phyloP scores from a whole-genome alignment of 192 early-diverging fungal species.

The Coemansia biformis region DNA sequence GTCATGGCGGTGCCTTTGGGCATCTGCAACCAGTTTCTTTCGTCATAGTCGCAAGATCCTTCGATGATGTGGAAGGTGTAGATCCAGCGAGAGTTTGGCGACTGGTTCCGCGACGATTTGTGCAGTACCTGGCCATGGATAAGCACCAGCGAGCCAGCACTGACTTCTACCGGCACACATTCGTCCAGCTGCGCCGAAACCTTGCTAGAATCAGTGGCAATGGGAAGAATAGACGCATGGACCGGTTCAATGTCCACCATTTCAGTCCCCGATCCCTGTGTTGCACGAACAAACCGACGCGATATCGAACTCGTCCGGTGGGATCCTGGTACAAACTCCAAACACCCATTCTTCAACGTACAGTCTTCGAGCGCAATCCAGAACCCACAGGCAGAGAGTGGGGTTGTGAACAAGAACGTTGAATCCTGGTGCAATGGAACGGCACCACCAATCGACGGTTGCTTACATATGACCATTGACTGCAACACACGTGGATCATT shows the following conservation, averaged over 20 bases:
- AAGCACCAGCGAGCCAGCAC: slow-evolving; percentile 70
- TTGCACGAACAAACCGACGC: slow-evolving; percentile 33
- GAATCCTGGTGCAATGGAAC: slow-evolving; percentile 90
- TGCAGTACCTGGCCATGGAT: slow-evolving; percentile 86
- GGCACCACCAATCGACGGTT: slow-evolving; percentile 55
- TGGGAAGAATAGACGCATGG: too few relatives aligned
- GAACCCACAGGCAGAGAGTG: slow-evolving; percentile 75
- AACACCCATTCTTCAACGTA: slow-evolving; percentile 78
- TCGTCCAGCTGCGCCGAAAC: neutral
- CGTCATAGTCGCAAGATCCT: slow-evolving; percentile 61
- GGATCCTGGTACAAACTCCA: slow-evolving; percentile 77
- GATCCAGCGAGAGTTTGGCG: slow-evolving; percentile 74
- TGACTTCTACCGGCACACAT: slow-evolving; percentile 19
- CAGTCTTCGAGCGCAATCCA: slow-evolving; percentile 95
- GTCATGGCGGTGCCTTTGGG: slow-evolving; percentile 14
- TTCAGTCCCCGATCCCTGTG: slow-evolving; percentile 11
- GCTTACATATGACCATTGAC: slow-evolving; percentile 89
- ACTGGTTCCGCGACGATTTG: slow-evolving; percentile 74
- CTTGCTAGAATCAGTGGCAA: neutral
- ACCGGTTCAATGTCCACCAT: slow-evolving; percentile 31
- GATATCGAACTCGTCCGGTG: slow-evolving; percentile 60
- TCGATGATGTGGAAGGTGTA: slow-evolving; percentile 97
- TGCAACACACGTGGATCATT: slow-evolving; percentile 73
- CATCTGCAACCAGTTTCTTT: slow-evolving; percentile 74
- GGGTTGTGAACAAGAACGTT: slow-evolving; percentile 85